phyloP scores from a whole-genome alignment of 2,329 filamentous ascomycete genomes.

The Plectosphaerella plurivora region DNA sequence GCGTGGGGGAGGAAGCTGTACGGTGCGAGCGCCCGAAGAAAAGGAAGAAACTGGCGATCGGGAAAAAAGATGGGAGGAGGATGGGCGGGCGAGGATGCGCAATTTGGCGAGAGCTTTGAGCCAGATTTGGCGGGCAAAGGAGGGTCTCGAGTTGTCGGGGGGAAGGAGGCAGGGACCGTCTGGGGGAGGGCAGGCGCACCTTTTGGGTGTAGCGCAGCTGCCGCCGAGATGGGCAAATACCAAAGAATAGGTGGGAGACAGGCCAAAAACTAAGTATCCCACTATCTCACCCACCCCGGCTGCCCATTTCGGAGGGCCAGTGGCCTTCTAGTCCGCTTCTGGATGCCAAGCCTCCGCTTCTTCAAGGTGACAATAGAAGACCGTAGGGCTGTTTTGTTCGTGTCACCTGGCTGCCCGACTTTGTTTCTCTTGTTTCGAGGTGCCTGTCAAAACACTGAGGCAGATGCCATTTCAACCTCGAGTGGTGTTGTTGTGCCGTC shows the following conservation, averaged over 20 bases:
- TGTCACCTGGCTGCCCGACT: too few species aligned
- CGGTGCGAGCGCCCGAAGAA: not conserved
- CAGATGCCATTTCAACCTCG: too few species aligned
- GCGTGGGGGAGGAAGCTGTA: not conserved
- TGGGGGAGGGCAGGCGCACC: constrained; percentile 1
- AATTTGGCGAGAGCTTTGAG: constrained; percentile 1
- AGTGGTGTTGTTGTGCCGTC: too few species aligned
- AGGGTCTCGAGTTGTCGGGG: constrained; percentile 4
- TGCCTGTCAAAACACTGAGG: too few species aligned
- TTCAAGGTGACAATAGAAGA: not conserved
- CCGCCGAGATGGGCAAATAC: too few species aligned
- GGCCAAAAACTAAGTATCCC: not conserved
- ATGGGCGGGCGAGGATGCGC: constrained; percentile 1
- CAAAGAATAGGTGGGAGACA: too few species aligned
- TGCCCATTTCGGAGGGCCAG: not conserved
- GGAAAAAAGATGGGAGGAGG: not conserved
- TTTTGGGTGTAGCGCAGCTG: too few species aligned
- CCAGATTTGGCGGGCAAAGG: constrained; percentile 1
- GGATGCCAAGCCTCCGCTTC: not conserved
- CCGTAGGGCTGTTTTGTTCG: too few species aligned
- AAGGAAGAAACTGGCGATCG: not conserved
- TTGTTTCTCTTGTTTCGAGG: too few species aligned
- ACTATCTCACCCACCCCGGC: not conserved
- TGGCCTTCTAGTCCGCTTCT: not conserved
- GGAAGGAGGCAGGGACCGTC: constrained; percentile 2